phyloP scores from a whole-genome alignment of 2,329 filamentous ascomycete genomes.

The Daldinia eschscholtzii region DNA sequence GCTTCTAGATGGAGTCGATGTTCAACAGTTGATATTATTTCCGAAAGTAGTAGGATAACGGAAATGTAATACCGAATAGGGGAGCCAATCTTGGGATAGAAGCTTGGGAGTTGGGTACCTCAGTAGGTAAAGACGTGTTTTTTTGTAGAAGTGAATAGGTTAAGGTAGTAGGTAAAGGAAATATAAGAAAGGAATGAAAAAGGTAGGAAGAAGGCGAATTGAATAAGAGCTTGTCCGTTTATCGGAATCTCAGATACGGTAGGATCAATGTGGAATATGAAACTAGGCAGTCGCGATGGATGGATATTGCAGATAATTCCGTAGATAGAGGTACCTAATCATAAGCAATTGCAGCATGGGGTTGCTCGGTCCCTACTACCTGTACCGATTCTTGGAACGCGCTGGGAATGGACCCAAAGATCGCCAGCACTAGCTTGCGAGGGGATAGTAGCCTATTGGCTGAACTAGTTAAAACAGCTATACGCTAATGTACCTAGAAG shows the following conservation, averaged over 20 bases:
- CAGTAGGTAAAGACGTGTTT: background rate
- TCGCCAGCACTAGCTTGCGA: conserved; percentile 22
- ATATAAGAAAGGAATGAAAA: background rate
- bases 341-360: conserved; percentile 14
- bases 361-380: conserved; percentile 13
- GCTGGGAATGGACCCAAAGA: conserved; percentile 20
- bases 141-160: conserved; percentile 10
- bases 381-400: conserved; percentile 24
- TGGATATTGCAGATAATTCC: background rate
- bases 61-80: background rate
- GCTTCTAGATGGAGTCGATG: conserved; percentile 8
- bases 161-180: background rate
- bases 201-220: conserved; percentile 36
- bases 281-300: conserved; percentile 17
- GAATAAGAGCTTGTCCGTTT: conserved; percentile 8
- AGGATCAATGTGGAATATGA: conserved; percentile 27
- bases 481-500: conserved; percentile 23
- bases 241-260: conserved; percentile 36
- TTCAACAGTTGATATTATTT: conserved; percentile 8
- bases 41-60: conserved; percentile 11
- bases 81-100: background rate
- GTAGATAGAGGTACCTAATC: background rate
- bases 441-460: conserved; percentile 16
- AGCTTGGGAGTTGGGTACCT: background rate
- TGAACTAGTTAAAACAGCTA: background rate